These are phyloP conservation scores for Pichia sp. DNA, from an alignment of 1,139 yeast genomes.

Conservation along the genomic window DNA sequence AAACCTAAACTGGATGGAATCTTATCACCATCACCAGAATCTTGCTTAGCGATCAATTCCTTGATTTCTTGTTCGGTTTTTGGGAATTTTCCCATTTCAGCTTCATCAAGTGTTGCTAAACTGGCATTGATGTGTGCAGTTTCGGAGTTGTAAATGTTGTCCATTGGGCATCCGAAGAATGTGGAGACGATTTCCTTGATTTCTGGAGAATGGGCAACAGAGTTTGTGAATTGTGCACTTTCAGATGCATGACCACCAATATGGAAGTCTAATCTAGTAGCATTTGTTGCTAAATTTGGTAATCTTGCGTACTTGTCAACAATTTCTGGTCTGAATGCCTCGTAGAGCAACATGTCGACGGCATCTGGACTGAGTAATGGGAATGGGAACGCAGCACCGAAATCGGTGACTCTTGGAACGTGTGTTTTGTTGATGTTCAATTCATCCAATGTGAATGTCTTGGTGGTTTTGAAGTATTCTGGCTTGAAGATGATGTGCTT, in stretches of 20 bases:
- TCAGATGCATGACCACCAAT: constrained; percentile 15
- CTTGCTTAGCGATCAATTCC: constrained; percentile 14
- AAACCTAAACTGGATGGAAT: constrained; percentile 33
- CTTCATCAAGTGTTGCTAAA: constrained; percentile 28
- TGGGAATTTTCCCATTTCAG: constrained; percentile 13
- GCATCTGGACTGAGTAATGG: constrained; percentile 37
- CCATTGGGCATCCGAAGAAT: constrained; percentile 33
- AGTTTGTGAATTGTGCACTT: constrained; percentile 33
- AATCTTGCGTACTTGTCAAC: constrained; percentile 33
- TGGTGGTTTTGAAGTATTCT: constrained; percentile 36
- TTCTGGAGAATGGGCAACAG: constrained; percentile 19
- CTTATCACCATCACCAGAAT: constrained; percentile 24
- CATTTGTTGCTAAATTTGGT: constrained; percentile 33
- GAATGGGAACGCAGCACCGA: constrained; percentile 37
- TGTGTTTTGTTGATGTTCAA: constrained; percentile 34
- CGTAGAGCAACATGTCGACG: constrained; percentile 37
- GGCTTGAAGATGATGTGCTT: constrained; percentile 44
- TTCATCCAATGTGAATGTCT: constrained; percentile 43
- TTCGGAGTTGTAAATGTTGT: constrained; percentile 34
- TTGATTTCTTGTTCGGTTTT: constrained; percentile 21
- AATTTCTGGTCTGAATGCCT: constrained; percentile 32
- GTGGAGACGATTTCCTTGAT: constrained; percentile 23
- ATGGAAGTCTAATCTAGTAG: constrained; percentile 35
- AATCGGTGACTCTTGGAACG: constrained; percentile 30
- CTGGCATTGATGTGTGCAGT: constrained; percentile 37